These are phyloP conservation scores for Barnettozyma salicaria DNA, from an alignment of 805 yeast species.

Conservation along the genomic window DNA sequence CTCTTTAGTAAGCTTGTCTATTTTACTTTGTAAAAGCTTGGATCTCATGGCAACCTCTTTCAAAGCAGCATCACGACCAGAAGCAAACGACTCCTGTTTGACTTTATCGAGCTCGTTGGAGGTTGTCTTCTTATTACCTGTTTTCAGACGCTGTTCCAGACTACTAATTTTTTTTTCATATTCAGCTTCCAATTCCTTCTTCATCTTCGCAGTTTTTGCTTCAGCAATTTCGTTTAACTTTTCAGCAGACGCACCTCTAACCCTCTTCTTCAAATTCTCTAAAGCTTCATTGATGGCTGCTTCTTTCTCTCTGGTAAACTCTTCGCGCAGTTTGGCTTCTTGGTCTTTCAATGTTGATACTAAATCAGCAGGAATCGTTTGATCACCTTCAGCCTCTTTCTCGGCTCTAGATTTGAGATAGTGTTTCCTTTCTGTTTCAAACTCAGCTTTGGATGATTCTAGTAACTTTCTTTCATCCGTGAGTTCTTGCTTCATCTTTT, in stretches of 20 bases:
- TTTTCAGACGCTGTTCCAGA: slow-evolving; percentile 24
- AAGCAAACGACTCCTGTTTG: slow-evolving; percentile 16
- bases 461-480: slow-evolving; percentile 1
- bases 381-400: slow-evolving; percentile 12
- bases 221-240: slow-evolving; percentile 26
- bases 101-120: slow-evolving; percentile 20
- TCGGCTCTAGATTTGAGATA: slow-evolving; percentile 10
- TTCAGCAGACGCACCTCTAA: slow-evolving; percentile 35
- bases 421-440: slow-evolving; percentile 19
- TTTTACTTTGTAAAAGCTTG: slow-evolving; percentile 37
- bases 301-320: slow-evolving; percentile 23
- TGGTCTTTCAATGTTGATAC: slow-evolving; percentile 19
- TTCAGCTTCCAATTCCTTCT: slow-evolving; percentile 23
- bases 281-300: slow-evolving; percentile 20
- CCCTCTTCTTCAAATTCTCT: slow-evolving; percentile 25
- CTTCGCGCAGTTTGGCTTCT: slow-evolving; percentile 22
- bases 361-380: neutral
- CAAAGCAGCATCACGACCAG: slow-evolving; percentile 24
- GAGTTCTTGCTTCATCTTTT: slow-evolving; percentile 8
- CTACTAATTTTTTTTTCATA: slow-evolving; percentile 26
- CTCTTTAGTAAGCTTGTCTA: slow-evolving; percentile 32
- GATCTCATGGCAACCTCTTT: slow-evolving; percentile 34
- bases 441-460: slow-evolving; percentile 13
- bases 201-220: slow-evolving; percentile 26
- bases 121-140: slow-evolving; percentile 5